phyloP scores from a whole-genome alignment of 2,329 filamentous ascomycete species.

The Talaromyces albobiverticillius region DNA sequence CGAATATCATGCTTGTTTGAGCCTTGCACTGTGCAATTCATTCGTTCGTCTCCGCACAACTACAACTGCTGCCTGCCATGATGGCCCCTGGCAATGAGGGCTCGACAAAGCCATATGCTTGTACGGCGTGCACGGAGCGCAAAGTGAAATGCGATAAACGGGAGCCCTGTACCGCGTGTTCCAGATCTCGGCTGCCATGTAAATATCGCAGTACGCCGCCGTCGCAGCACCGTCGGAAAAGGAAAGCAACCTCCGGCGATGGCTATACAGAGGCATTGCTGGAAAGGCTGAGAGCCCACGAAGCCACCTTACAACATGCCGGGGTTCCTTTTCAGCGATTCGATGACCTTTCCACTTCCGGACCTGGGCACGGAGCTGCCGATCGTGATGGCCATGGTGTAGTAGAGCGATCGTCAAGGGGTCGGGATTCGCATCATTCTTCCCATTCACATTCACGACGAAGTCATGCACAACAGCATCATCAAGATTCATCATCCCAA shows the following conservation, averaged over 20 bases:
- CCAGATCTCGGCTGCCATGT: background rate
- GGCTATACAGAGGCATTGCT: background rate
- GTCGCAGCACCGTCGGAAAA: background rate
- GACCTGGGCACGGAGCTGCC: background rate
- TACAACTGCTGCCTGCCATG: too few species aligned
- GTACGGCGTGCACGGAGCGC: background rate
- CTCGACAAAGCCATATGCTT: background rate
- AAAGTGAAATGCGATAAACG: slow-evolving; percentile 4
- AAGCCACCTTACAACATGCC: background rate
- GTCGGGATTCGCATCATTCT: too few species aligned
- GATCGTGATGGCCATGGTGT: background rate
- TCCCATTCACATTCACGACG: background rate
- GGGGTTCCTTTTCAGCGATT: background rate
- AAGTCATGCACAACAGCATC: background rate
- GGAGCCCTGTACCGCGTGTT: background rate
- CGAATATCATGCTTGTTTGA: too few species aligned
- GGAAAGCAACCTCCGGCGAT: background rate
- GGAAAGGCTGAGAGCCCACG: background rate
- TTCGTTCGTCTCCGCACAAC: too few species aligned
- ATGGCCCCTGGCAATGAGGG: background rate
- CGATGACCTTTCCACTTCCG: background rate
- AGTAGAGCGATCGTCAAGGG: background rate
- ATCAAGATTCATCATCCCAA: background rate
- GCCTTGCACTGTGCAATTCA: too few species aligned
- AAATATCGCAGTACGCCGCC: slow-evolving; percentile 5